Conservation (phyloP, 257 asterid genomes). For the Verbena officinalis region DNA sequence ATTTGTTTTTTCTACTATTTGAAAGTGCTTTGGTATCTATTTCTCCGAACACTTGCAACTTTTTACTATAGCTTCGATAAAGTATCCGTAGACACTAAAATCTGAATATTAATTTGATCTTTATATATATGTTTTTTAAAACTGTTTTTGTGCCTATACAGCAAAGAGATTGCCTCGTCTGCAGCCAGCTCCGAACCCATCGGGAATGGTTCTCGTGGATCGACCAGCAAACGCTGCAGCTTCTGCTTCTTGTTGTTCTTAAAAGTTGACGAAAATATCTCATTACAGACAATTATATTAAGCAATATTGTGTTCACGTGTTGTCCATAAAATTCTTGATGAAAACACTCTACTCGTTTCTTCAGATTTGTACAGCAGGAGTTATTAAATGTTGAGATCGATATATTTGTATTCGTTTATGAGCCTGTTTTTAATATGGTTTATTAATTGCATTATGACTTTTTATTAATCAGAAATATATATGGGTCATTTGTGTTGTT, state of each 20-base stretch:
- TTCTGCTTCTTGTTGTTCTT: constrained; percentile 52
- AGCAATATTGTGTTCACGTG: neutral
- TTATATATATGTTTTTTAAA: too few relatives aligned
- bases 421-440: neutral
- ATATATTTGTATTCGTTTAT: neutral
- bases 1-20: too few relatives aligned
- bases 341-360: neutral
- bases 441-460: neutral
- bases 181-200: constrained; percentile 54
- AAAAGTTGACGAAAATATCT: neutral
- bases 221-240: constrained; percentile 40
- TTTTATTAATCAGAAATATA: neutral
- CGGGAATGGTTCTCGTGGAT: constrained; percentile 64
- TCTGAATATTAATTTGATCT: too few relatives aligned
- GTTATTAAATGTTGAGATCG: neutral
- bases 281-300: neutral
- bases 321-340: constrained; percentile 2
- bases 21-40: too few relatives aligned
- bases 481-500: neutral
- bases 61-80: too few relatives aligned
- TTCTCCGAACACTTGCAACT: too few relatives aligned
- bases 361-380: constrained; percentile 2
- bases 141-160: constrained; percentile 28
- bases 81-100: too few relatives aligned
- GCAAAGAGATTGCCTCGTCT: constrained; percentile 62